phyloP scores from a whole-genome alignment of 371 early-diverging fungal genomes.

The Dinochytrium kinnereticum region DNA sequence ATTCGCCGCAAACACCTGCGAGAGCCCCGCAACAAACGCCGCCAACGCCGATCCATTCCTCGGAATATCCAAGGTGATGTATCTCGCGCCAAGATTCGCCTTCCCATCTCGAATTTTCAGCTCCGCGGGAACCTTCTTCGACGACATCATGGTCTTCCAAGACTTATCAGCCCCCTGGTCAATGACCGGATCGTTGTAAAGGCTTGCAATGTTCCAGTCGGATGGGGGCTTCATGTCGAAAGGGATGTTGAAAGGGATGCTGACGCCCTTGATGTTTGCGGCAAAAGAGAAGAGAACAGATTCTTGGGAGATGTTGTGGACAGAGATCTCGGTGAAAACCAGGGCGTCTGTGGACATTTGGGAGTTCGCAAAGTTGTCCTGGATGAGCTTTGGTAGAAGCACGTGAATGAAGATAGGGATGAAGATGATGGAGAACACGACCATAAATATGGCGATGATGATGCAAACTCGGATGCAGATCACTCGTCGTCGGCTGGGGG shows the following conservation, averaged over 20 bases:
- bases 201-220: background rate
- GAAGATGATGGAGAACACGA: conserved; percentile 3
- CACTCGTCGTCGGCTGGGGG: background rate
- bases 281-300: background rate
- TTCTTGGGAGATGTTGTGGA: conserved; percentile 1
- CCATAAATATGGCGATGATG: background rate
- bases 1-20: background rate
- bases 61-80: background rate
- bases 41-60: background rate
- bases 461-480: background rate
- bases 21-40: background rate
- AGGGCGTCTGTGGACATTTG: background rate
- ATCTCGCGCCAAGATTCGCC: background rate
- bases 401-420: background rate
- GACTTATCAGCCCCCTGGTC: background rate
- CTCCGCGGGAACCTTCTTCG: background rate
- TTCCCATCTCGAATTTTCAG: background rate
- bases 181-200: conserved; percentile 2
- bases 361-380: background rate
- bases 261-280: background rate
- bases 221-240: background rate
- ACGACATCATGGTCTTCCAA: background rate
- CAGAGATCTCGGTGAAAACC: background rate
- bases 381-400: background rate
- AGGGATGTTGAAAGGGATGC: background rate